Evolutionary conservation across 176 grass and related monocot species (phyloP), one percentile per base, ranked within the genome.

Genomic region (Aegilops sharonensis): DNA sequence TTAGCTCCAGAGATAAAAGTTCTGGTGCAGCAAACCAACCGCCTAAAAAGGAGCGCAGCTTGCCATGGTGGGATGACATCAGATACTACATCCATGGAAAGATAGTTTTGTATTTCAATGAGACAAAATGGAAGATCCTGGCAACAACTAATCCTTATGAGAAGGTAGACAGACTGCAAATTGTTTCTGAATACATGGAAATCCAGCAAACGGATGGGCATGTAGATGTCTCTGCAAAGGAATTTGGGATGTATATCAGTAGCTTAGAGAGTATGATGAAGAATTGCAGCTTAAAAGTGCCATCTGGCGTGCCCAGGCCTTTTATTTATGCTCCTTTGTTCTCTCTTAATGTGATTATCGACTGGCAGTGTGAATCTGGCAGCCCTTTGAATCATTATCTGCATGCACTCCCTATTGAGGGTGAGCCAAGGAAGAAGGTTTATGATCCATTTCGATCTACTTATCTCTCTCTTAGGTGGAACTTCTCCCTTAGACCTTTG

Each of bases 41-140:
- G 68, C 91, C 88, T 86, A 99, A 94, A 88, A 99, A 94, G 77
- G 97, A 99, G 81, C 92, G 94, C 63, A 99, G 94, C 76, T 94
- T 99, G 83, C 97, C 94, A 68, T 99, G 97, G 97, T 99, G 97
- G 97, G 97, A 99, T 78, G 97, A 99, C 78, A 85, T 94, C 80
- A 91, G 97, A 88, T 99, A 99, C 77, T 99, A 99, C 83, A 92
- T 99, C 68, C 97, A 99, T 87, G 97, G 97, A 68, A 96, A 94
- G 79, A 93, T 91, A 83, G 68, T 91, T 57, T 86, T 99, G 64
- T 91, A 91, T 85, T 99, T 99, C 68, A 94, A 89, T 17, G 89
- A 93, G 54, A 99, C 94, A 32, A 89, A 52, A 86, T 99, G 97
- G 97, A 99, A 94, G 86, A 88, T 96, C 39, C 92, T 96, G 59